phyloP scores from a whole-genome alignment of 2,329 filamentous ascomycete species.

The Mycosphaerella sp. region DNA sequence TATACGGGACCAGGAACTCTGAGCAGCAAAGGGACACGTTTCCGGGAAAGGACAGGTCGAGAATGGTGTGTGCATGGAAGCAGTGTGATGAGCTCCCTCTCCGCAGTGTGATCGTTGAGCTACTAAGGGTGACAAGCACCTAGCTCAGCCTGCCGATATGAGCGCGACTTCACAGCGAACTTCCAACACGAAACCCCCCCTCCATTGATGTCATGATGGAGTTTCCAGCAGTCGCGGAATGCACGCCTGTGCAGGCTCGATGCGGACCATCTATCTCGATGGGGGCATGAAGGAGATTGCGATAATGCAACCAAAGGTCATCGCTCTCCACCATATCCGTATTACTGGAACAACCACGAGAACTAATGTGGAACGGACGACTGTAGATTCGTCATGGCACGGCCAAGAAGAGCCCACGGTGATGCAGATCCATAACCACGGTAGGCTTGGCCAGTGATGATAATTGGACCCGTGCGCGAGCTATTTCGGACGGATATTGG shows the following conservation, averaged over 20 bases:
- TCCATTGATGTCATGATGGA: neutral
- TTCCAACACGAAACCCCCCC: too few relatives aligned
- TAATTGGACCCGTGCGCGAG: neutral
- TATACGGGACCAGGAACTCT: too few relatives aligned
- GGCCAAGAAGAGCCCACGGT: neutral
- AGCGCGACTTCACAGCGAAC: too few relatives aligned
- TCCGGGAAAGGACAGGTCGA: too few relatives aligned
- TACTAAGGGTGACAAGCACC: too few relatives aligned
- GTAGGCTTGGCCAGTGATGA: neutral
- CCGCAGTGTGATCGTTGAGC: too few relatives aligned
- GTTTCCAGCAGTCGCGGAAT: neutral
- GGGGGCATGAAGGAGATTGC: neutral
- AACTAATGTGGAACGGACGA: constrained; percentile 1
- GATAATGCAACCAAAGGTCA: neutral
- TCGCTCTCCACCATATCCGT: neutral
- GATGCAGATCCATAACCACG: neutral
- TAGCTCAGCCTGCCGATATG: too few relatives aligned
- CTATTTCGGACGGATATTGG: constrained; percentile 1
- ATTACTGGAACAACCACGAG: constrained; percentile 2
- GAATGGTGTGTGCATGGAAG: too few relatives aligned
- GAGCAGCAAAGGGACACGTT: too few relatives aligned
- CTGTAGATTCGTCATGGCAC: constrained; percentile 1
- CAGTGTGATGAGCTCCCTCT: too few relatives aligned
- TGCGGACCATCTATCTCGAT: neutral
- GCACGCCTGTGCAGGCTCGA: neutral